phyloP scores from a whole-genome alignment of 2,329 filamentous ascomycete genomes.

The Lomentospora prolificans region DNA sequence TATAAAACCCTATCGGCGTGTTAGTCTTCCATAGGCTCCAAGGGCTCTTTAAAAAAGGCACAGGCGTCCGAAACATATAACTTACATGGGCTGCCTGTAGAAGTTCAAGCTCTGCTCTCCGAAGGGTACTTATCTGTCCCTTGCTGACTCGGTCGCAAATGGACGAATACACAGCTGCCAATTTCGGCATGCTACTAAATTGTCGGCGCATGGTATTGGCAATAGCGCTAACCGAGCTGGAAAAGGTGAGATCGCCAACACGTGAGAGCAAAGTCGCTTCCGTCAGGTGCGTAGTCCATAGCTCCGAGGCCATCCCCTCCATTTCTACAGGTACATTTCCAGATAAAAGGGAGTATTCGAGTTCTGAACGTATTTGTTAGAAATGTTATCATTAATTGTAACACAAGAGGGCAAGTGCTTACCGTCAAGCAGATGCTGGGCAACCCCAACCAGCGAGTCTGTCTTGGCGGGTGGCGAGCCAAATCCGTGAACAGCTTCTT shows the following conservation, averaged over 20 bases:
- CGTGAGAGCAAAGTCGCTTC: constrained; percentile 16
- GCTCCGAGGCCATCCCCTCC: constrained; percentile 28
- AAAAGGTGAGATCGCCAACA: constrained; percentile 21
- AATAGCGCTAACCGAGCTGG: constrained; percentile 25
- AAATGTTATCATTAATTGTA: not conserved
- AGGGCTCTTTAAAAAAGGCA: not conserved
- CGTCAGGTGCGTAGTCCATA: constrained; percentile 31
- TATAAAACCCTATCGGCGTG: not conserved
- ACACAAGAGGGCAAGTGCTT: constrained; percentile 14
- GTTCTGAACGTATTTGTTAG: constrained; percentile 23
- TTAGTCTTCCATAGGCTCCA: not conserved
- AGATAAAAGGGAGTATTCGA: constrained; percentile 30
- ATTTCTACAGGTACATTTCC: constrained; percentile 12
- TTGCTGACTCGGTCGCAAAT: constrained; percentile 25
- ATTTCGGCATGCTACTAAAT: constrained; percentile 21
- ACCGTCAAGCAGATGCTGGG: constrained; percentile 43
- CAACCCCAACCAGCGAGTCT: constrained; percentile 26
- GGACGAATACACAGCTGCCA: constrained; percentile 23
- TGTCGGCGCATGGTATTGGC: constrained; percentile 24
- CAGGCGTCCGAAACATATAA: not conserved
- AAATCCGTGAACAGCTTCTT: not conserved
- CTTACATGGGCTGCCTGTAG: constrained; percentile 41
- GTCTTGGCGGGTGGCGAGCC: constrained; percentile 10
- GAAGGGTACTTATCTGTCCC: constrained; percentile 28
- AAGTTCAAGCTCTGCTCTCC: constrained; percentile 41